Conservation (phyloP, 2,329 filamentous ascomycete species). For the Botrytis squamosa region DNA sequence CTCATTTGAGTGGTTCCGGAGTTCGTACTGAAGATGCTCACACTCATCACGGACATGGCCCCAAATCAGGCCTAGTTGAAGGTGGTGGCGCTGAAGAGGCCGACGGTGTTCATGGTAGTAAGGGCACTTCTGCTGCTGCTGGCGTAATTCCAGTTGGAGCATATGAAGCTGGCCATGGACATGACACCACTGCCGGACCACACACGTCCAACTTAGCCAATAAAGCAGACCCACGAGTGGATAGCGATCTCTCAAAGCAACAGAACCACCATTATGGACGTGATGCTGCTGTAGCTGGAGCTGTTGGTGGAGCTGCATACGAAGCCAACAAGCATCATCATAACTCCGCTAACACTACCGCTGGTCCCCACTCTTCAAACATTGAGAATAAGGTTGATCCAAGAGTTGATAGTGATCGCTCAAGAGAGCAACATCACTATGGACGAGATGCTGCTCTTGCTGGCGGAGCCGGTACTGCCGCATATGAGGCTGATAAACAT, state of each 20-base stretch:
- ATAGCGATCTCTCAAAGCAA: conserved; percentile 29
- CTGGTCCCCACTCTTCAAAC: conserved; percentile 41
- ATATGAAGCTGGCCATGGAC: conserved; percentile 26
- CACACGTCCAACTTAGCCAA: conserved; percentile 42
- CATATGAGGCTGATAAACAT: conserved; percentile 18
- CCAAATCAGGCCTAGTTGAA: conserved; percentile 22
- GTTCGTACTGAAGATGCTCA: conserved; percentile 26
- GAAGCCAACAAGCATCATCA: conserved; percentile 17
- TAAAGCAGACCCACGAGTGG: conserved; percentile 43
- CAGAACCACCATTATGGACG: conserved; percentile 27
- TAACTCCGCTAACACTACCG: conserved; percentile 28
- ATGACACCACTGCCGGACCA: conserved; percentile 38
- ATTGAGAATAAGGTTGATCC: conserved; percentile 44
- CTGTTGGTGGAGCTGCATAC: conserved; percentile 23
- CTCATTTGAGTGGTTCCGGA: conserved; percentile 25
- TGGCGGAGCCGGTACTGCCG: conserved; percentile 20
- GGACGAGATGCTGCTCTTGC: conserved; percentile 25
- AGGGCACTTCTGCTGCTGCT: conserved; percentile 24
- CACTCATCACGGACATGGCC: conserved; percentile 11
- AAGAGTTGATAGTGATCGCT: conserved; percentile 37
- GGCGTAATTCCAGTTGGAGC: conserved; percentile 18
- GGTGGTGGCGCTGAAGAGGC: conserved; percentile 36
- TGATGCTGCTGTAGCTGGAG: conserved; percentile 25
- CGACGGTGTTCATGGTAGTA: conserved; percentile 28
- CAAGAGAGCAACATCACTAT: conserved; percentile 29